Percentiles rank a stretch among this genome's conserved stretches.
Evolutionary conservation across 208 protist genomes (phyloP).

Genomic region (Trypanosoma conorhini): DNA sequence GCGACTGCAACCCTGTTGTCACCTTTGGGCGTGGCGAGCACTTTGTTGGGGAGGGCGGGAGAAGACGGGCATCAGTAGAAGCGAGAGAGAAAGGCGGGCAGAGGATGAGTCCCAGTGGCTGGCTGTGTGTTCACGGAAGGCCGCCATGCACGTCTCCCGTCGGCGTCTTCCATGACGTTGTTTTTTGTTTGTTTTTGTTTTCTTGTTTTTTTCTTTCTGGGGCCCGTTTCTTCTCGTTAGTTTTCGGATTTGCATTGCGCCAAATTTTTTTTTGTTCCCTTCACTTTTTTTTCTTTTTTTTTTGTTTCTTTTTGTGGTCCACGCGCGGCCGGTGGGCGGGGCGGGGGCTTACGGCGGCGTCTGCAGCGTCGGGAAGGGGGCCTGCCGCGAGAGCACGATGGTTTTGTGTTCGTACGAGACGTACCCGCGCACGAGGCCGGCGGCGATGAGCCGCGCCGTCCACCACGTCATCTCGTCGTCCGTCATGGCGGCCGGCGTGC

Average conservation of each 20-base stretch:
- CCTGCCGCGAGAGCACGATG: constrained; percentile 68
- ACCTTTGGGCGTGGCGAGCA: background rate
- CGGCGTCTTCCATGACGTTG: constrained; percentile 1
- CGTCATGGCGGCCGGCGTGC: constrained; percentile 32
- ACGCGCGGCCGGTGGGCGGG: too few relatives aligned
- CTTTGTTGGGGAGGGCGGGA: background rate
- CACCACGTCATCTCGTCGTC: constrained; percentile 73
- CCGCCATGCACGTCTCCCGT: background rate
- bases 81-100: background rate
- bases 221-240: background rate
- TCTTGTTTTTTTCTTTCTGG: constrained; percentile 8
- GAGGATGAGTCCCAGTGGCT: background rate
- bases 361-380: constrained; percentile 57
- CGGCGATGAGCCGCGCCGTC: constrained; percentile 69
- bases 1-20: background rate
- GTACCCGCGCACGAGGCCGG: constrained; percentile 70
- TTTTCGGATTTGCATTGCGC: background rate
- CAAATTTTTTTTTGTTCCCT: constrained; percentile 15
- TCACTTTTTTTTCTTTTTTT: constrained; percentile 24
- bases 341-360: too few relatives aligned
- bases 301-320: constrained; percentile 15
- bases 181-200: constrained; percentile 20
- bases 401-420: constrained; percentile 85
- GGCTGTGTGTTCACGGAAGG: background rate
- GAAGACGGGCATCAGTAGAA: background rate